A percentile compares a stretch with the other conserved stretches of the same genome.
Conservation (phyloP, 345 rosid genomes). For the Lagerstroemia speciosa region DNA sequence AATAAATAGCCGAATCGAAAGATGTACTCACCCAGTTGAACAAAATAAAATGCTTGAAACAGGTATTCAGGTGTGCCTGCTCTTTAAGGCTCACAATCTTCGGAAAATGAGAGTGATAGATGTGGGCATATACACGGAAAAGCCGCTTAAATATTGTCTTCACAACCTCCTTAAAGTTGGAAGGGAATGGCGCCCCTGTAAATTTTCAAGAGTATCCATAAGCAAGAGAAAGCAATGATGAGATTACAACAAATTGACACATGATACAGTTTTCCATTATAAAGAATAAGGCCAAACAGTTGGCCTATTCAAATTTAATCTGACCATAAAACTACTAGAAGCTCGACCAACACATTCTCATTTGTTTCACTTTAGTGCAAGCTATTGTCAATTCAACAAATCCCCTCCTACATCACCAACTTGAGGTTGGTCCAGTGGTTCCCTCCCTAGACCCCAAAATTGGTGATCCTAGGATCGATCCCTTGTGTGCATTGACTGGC, state of each 20-base stretch:
- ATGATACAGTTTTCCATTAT: background rate
- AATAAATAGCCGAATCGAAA: background rate
- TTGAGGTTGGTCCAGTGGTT: no score
- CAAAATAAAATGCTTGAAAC: conserved; percentile 96
- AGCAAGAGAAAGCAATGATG: background rate
- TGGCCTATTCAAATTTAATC: background rate
- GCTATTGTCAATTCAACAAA: no score
- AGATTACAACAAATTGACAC: background rate
- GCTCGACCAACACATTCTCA: background rate
- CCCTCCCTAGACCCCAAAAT: no score
- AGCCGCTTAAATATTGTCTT: conserved; percentile 91
- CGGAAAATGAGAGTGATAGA: conserved; percentile 95
- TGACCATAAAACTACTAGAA: background rate
- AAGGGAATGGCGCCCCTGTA: conserved; percentile 94
- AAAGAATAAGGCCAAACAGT: background rate
- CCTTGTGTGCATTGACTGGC: no score
- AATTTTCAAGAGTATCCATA: conserved; percentile 6
- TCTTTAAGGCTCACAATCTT: conserved; percentile 97
- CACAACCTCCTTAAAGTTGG: conserved; percentile 90
- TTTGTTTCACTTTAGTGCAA: background rate
- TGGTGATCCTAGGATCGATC: no score
- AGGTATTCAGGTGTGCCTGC: conserved; percentile 98
- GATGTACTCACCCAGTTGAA: conserved; percentile 73
- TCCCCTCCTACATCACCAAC: no score
- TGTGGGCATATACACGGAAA: conserved; percentile 96